Base-by-base conservation (phyloP, 2,329 filamentous ascomycete genomes). In the Aspergillus caelatus region DNA sequence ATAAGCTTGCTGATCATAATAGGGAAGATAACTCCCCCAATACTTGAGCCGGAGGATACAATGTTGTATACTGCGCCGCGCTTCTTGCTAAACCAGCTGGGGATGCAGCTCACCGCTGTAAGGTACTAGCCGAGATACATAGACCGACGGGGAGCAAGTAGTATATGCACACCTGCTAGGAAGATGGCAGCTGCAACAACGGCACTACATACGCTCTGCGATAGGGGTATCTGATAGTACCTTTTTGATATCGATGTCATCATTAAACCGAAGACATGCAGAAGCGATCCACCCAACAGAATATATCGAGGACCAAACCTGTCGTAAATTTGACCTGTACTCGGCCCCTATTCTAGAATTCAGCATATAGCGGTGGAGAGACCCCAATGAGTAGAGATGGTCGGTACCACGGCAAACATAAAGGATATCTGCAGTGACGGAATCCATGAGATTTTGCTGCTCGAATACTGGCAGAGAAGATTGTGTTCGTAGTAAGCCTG, bases 261-360 rank as follows among this genome's bases (percentile, higher is more conserved):
- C 34, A 36, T 36, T 1, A 36, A 36, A 16, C 83, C 83, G 60
- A 85, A 82, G 54, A 85, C 80, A 64, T 85, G 83, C 61, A 86
- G 68, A 62, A 85, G 77, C 9, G 79, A 80, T 12, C 84, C 84
- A 52, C 77, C 70, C 1, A 83, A 34, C 2, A 86, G 71, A 0
- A 90, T 76, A 50, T 78, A 82, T 32, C 83, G 81, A 0, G 88
- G 87, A 0, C 89, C 89, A 63, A 86, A 85, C 60, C 80, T 84
- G 69, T 91, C 89, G 67, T 83, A 89, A 0, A 88, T 54, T 61
- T 85, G 86, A 2, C 89, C 89, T 14, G 86, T 81, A 3, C 90
- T 68, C 0, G 86, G 85, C 0, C 60, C 62, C 57, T 65, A 36
- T 6, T 19, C 1, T 2, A 28, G 7, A 9, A 12, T 19, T 56